Percentiles rank a stretch among this genome's conserved stretches.
Conservation (phyloP, 345 rosid species). For the Aethionema arabicum region DNA sequence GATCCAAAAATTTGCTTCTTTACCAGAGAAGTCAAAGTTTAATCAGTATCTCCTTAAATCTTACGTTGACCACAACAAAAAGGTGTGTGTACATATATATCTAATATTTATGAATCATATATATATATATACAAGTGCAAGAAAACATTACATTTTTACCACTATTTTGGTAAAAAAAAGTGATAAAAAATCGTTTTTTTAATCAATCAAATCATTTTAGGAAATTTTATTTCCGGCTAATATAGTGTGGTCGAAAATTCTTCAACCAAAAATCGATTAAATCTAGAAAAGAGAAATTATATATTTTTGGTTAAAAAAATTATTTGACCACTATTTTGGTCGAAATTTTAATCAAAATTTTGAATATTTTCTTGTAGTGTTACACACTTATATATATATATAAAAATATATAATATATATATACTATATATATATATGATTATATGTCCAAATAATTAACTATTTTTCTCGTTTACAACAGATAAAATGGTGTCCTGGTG, state of each 20-base stretch:
- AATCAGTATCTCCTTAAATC: slow-evolving; percentile 39
- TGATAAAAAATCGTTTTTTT: neutral
- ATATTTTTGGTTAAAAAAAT: too few species aligned
- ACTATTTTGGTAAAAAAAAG: slow-evolving; percentile 7
- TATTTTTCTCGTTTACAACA: slow-evolving; percentile 20
- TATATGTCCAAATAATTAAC: neutral
- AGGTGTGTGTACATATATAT: slow-evolving; percentile 37
- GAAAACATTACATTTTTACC: neutral
- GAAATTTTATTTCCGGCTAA: too few species aligned
- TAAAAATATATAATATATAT: too few species aligned
- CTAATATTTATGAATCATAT: too few species aligned
- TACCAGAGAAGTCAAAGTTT: slow-evolving; percentile 23
- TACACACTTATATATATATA: neutral
- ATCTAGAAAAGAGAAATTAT: too few species aligned
- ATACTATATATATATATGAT: neutral
- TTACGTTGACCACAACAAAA: slow-evolving; percentile 67
- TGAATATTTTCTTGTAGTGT: too few species aligned
- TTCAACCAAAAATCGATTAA: too few species aligned
- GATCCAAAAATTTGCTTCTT: slow-evolving; percentile 29
- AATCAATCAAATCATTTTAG: neutral
- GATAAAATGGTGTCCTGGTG: slow-evolving; percentile 93
- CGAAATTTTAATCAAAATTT: too few species aligned
- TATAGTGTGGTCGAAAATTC: too few species aligned
- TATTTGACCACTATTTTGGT: too few species aligned
- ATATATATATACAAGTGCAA: too few species aligned